These are phyloP conservation scores for Pseudomassariella vexata DNA, from an alignment of 2,329 filamentous ascomycete genomes.

Conservation along the genomic window DNA sequence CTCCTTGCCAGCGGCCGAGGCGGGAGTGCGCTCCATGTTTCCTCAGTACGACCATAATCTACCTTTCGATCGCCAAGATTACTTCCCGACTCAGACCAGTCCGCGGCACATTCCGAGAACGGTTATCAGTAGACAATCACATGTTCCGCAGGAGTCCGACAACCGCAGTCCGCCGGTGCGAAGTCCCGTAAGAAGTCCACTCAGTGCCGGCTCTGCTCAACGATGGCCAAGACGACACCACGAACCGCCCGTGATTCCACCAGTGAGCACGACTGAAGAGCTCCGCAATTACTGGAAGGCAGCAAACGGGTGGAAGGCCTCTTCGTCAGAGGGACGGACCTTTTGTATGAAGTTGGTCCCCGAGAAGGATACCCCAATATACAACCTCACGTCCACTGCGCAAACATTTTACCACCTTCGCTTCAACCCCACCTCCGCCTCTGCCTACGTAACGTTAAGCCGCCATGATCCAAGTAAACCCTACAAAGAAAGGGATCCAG, in stretches of 20 bases:
- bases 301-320: conserved; percentile 63
- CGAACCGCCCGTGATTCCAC: conserved; percentile 39
- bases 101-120: conserved; percentile 58
- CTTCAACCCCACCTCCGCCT: conserved; percentile 57
- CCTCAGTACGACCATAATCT: conserved; percentile 66
- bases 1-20: conserved; percentile 16
- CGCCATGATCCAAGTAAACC: conserved; percentile 55
- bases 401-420: conserved; percentile 65
- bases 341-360: conserved; percentile 54
- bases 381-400: conserved; percentile 55
- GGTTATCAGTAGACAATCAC: conserved; percentile 61
- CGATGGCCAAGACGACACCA: conserved; percentile 28
- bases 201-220: conserved; percentile 20
- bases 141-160: conserved; percentile 36
- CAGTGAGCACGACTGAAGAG: conserved; percentile 52
- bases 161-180: conserved; percentile 19
- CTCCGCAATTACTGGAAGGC: conserved; percentile 64
- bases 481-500: conserved; percentile 38
- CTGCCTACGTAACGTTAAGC: conserved; percentile 53
- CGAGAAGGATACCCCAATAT: conserved; percentile 57
- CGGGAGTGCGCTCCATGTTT: conserved; percentile 65
- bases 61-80: conserved; percentile 61
- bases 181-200: conserved; percentile 25
- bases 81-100: conserved; percentile 61
- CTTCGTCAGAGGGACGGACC: conserved; percentile 49